These are phyloP conservation scores for Lathyrus aphaca DNA, from an alignment of 306 rosid genomes.

Conservation along the genomic window DNA sequence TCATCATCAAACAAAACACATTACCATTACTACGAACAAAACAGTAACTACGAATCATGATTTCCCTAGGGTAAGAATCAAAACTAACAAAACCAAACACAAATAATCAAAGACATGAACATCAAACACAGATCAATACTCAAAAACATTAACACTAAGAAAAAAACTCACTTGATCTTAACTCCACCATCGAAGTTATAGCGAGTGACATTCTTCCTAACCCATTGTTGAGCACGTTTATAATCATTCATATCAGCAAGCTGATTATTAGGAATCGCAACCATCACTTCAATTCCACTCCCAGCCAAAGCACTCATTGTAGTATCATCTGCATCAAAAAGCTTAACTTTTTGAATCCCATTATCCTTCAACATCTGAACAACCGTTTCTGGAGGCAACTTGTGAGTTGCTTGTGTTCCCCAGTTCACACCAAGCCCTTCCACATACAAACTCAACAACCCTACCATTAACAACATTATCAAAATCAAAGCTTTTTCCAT, in stretches of 20 bases:
- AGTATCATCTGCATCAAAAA: slow-evolving; percentile 75
- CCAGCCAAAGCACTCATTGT: slow-evolving; percentile 89
- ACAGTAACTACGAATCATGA: too few relatives aligned
- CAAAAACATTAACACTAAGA: not conserved
- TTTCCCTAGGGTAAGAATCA: too few relatives aligned
- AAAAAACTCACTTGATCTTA: slow-evolving; percentile 68
- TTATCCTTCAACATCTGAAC: slow-evolving; percentile 86
- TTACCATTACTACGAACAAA: not conserved
- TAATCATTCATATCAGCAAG: slow-evolving; percentile 65
- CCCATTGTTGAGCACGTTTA: slow-evolving; percentile 78
- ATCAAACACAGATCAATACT: not conserved
- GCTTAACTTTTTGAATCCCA: slow-evolving; percentile 88
- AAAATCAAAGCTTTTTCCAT: slow-evolving; percentile 49
- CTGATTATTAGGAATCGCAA: slow-evolving; percentile 92
- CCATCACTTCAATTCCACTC: slow-evolving; percentile 81
- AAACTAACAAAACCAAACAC: not conserved
- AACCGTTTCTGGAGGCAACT: slow-evolving; percentile 71
- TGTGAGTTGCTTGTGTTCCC: slow-evolving; percentile 89
- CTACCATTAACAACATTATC: slow-evolving; percentile 46
- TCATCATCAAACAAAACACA: slow-evolving; percentile 16
- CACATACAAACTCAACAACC: slow-evolving; percentile 47
- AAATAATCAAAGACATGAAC: not conserved
- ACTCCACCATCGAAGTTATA: slow-evolving; percentile 85
- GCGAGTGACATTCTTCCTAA: slow-evolving; percentile 69
- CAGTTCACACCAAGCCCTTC: slow-evolving; percentile 94